Evolutionary conservation across 116 monocot genomes (phyloP), one percentile per base, ranked within the genome.

Genomic region (Zostera marina): DNA sequence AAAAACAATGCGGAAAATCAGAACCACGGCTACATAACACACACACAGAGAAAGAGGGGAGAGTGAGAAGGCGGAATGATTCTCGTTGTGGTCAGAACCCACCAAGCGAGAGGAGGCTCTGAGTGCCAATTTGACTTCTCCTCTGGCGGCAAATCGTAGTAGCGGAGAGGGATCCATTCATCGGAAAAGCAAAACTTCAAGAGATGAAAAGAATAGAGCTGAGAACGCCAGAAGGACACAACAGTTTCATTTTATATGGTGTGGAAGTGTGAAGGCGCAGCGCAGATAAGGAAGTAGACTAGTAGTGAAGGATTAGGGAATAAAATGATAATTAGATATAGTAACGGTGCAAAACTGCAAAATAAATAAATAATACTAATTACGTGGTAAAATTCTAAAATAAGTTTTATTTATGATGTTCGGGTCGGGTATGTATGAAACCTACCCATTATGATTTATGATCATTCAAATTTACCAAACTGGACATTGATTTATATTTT

Each of bases 151-250:
- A 42, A 72, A 20, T 14, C 64, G 67, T 55, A 75, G 47, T 55
- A 82, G 76, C n/a, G 80, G 64, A 43, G 77, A 47, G 72, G 79
- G 76, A 55, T 83, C 83, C 88, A 88, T 88, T 53, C 70, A 61
- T 70, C 20, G 60, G 9, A 15, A 43, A 41, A 44, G 61, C 47
- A 42, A 17, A 43, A n/a, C n/a, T n/a, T n/a, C n/a, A n/a, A 17
- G 11, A 40, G 43, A 21, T 8, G 42, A 17, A 12, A 19, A 42
- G 42, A 40, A 11, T 9, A 19, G 49, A 32, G 32, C 4, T 32
- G 32, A 5, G 32, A 32, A 32, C 32, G 32, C 32, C 32, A 32
- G 32, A 5, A 32, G 32, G 32, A 2, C 48, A 6, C n/a, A 5
- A 7, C 20, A 14, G 19, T 15, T 19, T 17, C 49, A 2, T 15